Evolutionary conservation across 1,139 yeast genomes (phyloP).

Genomic region (Kazachstania sp.): DNA sequence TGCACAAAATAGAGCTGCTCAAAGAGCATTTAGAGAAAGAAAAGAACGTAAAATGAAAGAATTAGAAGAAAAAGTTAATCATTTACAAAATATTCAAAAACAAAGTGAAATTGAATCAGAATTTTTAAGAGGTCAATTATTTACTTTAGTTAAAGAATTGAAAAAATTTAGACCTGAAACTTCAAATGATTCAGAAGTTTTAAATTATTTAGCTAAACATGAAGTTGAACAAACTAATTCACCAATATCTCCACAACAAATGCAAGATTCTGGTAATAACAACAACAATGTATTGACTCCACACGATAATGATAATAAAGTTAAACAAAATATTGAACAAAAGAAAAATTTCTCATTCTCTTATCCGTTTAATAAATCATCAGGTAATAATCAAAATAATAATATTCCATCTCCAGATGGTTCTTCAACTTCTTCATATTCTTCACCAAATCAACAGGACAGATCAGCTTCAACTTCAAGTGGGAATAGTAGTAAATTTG

Average conservation of each 20-base stretch:
- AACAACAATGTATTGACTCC: not conserved
- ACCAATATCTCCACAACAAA: not conserved
- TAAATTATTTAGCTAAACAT: conserved; percentile 21
- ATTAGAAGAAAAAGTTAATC: conserved; percentile 67
- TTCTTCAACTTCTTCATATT: conserved; percentile 1
- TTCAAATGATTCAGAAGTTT: conserved; percentile 20
- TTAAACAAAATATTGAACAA: conserved; percentile 11
- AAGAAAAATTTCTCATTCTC: conserved; percentile 24
- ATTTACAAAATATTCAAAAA: conserved; percentile 62
- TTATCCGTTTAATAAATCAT: conserved; percentile 13
- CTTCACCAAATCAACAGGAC: conserved; percentile 3
- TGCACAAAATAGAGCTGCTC: conserved; percentile 89
- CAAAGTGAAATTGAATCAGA: conserved; percentile 64
- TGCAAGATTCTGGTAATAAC: too few species aligned
- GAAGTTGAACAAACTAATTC: conserved; percentile 5
- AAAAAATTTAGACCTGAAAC: conserved; percentile 45
- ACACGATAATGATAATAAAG: not conserved
- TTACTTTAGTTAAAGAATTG: conserved; percentile 64
- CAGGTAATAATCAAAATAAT: conserved; percentile 2
- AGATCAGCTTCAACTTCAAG: not conserved
- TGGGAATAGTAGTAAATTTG: not conserved
- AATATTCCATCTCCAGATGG: conserved; percentile 5
- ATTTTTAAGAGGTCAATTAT: conserved; percentile 69
- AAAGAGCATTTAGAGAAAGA: conserved; percentile 90
- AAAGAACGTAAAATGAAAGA: conserved; percentile 84